Conservation (phyloP, 116 monocot genomes). For the Trichopus zeylanicus region DNA sequence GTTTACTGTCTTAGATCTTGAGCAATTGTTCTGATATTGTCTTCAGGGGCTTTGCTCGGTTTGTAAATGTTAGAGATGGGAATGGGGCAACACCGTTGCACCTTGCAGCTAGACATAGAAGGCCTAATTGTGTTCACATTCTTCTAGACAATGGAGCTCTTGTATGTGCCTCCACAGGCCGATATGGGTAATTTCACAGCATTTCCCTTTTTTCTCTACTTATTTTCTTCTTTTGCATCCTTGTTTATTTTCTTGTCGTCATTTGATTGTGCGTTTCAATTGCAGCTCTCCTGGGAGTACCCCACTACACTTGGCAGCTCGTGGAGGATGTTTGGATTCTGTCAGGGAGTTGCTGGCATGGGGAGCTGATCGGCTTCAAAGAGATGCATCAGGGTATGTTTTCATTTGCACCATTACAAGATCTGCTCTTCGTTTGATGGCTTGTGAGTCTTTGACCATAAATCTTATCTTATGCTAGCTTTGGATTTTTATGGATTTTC, state of each 20-base stretch:
- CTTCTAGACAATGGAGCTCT: constrained; percentile 39
- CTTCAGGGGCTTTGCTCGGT: constrained; percentile 25
- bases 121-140: constrained; percentile 17
- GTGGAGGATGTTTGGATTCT: constrained; percentile 69
- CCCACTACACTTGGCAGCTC: constrained; percentile 82
- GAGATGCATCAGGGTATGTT: constrained; percentile 66
- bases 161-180: constrained; percentile 56
- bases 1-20: neutral
- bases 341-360: constrained; percentile 78
- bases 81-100: constrained; percentile 23
- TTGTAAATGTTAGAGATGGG: constrained; percentile 29
- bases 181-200: too few species aligned
- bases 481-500: neutral
- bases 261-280: too few species aligned
- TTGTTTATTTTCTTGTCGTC: too few species aligned
- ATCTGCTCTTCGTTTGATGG: neutral
- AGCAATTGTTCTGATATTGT: neutral
- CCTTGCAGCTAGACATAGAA: constrained; percentile 16
- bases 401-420: neutral
- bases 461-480: neutral
- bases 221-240: too few species aligned
- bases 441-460: neutral
- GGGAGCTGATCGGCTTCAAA: constrained; percentile 90
- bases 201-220: too few species aligned
- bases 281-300: constrained; percentile 92